Percentiles rank a stretch among this genome's conserved stretches.
Evolutionary conservation across 1,284 basidiomycete genomes (phyloP).

Genomic region (Ustilago cynodontis): DNA sequence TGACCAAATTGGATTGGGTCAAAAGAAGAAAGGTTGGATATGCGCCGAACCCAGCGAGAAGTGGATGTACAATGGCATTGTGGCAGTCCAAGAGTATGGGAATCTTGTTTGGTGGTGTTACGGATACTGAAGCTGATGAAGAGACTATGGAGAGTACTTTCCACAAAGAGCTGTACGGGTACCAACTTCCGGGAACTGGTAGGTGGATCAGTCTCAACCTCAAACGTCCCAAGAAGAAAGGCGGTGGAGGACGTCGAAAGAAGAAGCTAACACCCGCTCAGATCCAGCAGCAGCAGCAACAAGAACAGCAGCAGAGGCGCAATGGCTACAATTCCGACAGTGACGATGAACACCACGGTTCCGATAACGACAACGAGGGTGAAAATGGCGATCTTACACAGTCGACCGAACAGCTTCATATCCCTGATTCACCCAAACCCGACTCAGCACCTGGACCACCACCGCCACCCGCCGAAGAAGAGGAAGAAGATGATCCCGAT

Average conservation of each 20-base stretch:
- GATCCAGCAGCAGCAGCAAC: constrained; percentile 25
- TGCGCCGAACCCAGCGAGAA: constrained; percentile 69
- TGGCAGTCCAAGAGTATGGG: constrained; percentile 79
- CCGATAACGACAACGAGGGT: constrained; percentile 38
- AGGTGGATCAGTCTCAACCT: constrained; percentile 84
- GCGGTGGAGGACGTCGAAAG: constrained; percentile 71
- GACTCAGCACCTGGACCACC: neutral
- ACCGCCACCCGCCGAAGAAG: constrained; percentile 63
- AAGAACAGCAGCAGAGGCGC: constrained; percentile 26
- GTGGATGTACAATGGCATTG: constrained; percentile 85
- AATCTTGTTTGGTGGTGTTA: constrained; percentile 89
- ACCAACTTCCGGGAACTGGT: constrained; percentile 82
- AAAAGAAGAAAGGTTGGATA: constrained; percentile 83
- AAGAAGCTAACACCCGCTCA: constrained; percentile 72
- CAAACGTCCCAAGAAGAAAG: constrained; percentile 73
- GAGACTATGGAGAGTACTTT: constrained; percentile 78
- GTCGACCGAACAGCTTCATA: constrained; percentile 32
- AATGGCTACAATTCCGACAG: constrained; percentile 39
- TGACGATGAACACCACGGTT: constrained; percentile 28
- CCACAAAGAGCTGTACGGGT: constrained; percentile 73
- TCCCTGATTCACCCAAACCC: constrained; percentile 21
- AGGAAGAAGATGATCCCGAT: constrained; percentile 74
- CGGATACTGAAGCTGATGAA: constrained; percentile 87
- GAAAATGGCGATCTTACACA: constrained; percentile 25
- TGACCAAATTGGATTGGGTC: constrained; percentile 79